phyloP scores from a whole-genome alignment of 495 filamentous ascomycete genomes.

The Penicillium simplicissimum region DNA sequence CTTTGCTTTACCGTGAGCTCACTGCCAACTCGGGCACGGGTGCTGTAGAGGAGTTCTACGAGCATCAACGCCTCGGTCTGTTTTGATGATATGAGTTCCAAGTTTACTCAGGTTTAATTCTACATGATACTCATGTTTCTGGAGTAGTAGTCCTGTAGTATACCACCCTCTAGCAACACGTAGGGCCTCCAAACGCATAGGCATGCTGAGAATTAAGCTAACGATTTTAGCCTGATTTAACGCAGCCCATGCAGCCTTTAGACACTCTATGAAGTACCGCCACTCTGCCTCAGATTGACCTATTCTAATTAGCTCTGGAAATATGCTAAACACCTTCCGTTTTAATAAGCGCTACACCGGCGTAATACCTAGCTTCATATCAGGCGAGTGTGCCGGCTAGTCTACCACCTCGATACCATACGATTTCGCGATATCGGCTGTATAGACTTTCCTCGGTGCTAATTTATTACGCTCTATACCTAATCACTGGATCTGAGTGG shows the following conservation, averaged over 20 bases:
- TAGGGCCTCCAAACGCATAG: not conserved
- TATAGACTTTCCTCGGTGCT: not conserved
- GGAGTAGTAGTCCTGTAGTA: no score
- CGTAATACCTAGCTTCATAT: not conserved
- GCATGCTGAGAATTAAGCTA: not conserved
- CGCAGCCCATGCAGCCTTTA: not conserved
- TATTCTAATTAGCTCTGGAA: not conserved
- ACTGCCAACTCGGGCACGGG: not conserved
- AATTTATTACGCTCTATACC: not conserved
- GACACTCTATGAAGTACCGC: not conserved
- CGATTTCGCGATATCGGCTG: not conserved
- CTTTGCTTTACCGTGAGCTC: not conserved
- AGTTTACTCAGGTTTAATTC: no score
- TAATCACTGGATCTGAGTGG: not conserved
- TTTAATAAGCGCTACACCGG: not conserved
- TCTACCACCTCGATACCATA: not conserved
- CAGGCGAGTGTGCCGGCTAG: not conserved
- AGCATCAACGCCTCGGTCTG: not conserved
- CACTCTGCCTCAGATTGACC: not conserved
- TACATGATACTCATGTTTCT: no score
- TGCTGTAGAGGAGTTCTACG: not conserved
- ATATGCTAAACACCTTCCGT: not conserved
- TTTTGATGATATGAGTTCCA: not conserved
- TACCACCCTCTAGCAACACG: not conserved
- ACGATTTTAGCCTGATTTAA: not conserved